Evolutionary conservation across 1,139 yeast species (phyloP).

Genomic region (Hansenula lynferdii): DNA sequence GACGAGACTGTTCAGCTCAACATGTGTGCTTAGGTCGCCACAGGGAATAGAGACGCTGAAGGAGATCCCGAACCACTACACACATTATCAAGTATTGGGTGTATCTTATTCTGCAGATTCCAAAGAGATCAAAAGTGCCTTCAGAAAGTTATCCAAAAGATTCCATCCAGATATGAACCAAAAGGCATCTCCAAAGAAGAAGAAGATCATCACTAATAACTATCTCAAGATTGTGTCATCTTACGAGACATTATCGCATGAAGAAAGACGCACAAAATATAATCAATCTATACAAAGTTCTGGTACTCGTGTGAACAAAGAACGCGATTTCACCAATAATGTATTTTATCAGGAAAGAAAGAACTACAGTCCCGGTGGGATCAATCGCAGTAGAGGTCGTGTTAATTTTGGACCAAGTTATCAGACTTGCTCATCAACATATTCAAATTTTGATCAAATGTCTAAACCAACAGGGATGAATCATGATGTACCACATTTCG

Average conservation of each 20-base stretch:
- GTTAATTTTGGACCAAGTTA: slow-evolving; percentile 34
- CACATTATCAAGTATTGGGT: slow-evolving; percentile 59
- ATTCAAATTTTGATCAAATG: slow-evolving; percentile 18
- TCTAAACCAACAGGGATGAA: slow-evolving; percentile 32
- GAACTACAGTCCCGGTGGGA: slow-evolving; percentile 28
- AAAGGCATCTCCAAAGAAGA: slow-evolving; percentile 35
- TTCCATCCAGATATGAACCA: slow-evolving; percentile 75
- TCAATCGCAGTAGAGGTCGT: slow-evolving; percentile 25
- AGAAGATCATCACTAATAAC: slow-evolving; percentile 39
- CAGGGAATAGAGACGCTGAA: background rate
- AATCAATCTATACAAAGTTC: slow-evolving; percentile 11
- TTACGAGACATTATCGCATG: slow-evolving; percentile 61
- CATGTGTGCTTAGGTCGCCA: too few relatives aligned
- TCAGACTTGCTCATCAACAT: slow-evolving; percentile 6
- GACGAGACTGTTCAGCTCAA: background rate
- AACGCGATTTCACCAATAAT: slow-evolving; percentile 2
- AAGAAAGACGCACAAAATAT: slow-evolving; percentile 43
- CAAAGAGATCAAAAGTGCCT: slow-evolving; percentile 61
- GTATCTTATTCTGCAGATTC: slow-evolving; percentile 46
- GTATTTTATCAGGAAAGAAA: slow-evolving; percentile 5
- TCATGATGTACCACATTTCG: slow-evolving; percentile 75
- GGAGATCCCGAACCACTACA: slow-evolving; percentile 14
- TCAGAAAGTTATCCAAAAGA: slow-evolving; percentile 60
- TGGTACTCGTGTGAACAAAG: too few relatives aligned
- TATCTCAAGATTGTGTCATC: slow-evolving; percentile 64